A percentile compares a stretch with the other conserved stretches of the same genome.
These are phyloP conservation scores for Globisporangium paddicum DNA, from an alignment of 352 stramenopile species.

Conservation along the genomic window DNA sequence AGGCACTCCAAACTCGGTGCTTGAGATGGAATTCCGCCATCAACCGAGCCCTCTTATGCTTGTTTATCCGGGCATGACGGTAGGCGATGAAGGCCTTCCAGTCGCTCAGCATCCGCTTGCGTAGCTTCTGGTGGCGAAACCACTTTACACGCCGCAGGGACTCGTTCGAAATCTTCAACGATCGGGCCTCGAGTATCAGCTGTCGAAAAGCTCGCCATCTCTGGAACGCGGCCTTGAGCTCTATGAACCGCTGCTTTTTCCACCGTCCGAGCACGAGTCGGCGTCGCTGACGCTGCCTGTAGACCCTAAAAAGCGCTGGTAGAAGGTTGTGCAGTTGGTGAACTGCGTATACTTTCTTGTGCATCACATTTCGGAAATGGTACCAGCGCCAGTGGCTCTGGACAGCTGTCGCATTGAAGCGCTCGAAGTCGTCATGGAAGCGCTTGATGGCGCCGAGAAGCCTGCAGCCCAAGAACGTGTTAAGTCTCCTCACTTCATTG, in stretches of 20 bases:
- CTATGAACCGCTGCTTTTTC: constrained; percentile 1
- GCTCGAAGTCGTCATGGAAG: constrained; percentile 3
- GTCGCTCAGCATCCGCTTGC: constrained; percentile 12
- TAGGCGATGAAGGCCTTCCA: constrained; percentile 12
- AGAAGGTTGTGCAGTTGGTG: constrained; percentile 8
- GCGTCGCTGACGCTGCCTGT: constrained; percentile 5
- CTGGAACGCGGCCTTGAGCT: constrained; percentile 6
- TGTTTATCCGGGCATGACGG: not conserved
- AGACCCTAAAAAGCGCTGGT: constrained; percentile 1
- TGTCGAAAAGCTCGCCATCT: constrained; percentile 10
- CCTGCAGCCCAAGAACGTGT: not conserved
- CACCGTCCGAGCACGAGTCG: constrained; percentile 12
- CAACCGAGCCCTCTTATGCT: not conserved
- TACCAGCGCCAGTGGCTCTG: constrained; percentile 16
- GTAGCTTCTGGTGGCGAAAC: constrained; percentile 25
- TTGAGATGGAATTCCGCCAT: not conserved
- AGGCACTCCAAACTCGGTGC: constrained; percentile 3
- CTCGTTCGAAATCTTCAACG: constrained; percentile 7
- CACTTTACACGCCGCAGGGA: constrained; percentile 12
- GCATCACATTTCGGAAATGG: constrained; percentile 4
- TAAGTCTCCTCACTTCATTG: constrained; percentile 1
- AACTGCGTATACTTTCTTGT: not conserved
- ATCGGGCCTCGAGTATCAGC: constrained; percentile 3
- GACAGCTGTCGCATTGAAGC: constrained; percentile 1
- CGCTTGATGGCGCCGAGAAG: not conserved